phyloP scores from a whole-genome alignment of 2,329 filamentous ascomycete genomes.

The Xylogone sp. region DNA sequence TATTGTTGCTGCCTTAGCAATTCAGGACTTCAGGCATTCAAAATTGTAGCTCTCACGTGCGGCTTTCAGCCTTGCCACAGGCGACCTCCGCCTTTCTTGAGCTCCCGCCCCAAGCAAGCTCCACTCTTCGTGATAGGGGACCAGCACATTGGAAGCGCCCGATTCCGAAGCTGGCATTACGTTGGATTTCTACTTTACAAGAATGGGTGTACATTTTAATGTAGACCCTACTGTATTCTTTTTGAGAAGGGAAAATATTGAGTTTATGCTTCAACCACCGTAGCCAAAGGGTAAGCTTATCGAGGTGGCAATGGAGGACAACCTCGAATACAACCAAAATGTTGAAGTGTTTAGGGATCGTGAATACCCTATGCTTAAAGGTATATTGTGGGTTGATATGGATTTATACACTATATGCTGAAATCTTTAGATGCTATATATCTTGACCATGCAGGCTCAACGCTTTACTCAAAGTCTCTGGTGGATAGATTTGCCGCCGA shows the following conservation, averaged over 20 bases:
- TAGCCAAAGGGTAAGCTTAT: slow-evolving; percentile 1
- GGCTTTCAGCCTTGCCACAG: background rate
- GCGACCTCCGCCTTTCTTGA: background rate
- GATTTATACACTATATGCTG: background rate
- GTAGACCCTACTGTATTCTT: slow-evolving; percentile 11
- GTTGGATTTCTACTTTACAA: slow-evolving; percentile 6
- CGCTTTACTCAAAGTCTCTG: slow-evolving; percentile 73
- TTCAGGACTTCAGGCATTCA: too few relatives aligned
- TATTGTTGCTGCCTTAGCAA: slow-evolving; percentile 5
- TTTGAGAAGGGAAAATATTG: slow-evolving; percentile 8
- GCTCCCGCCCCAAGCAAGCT: background rate
- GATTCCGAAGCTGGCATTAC: background rate
- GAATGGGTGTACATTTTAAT: slow-evolving; percentile 13
- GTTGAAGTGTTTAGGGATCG: slow-evolving; percentile 54
- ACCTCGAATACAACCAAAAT: slow-evolving; percentile 47
- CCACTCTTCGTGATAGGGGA: background rate
- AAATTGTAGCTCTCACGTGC: too few relatives aligned
- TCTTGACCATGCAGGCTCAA: slow-evolving; percentile 95
- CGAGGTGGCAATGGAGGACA: slow-evolving; percentile 15
- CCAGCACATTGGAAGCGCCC: background rate
- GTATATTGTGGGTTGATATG: slow-evolving; percentile 32
- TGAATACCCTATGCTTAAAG: slow-evolving; percentile 65
- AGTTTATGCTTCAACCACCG: slow-evolving; percentile 8
- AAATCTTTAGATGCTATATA: slow-evolving; percentile 62
- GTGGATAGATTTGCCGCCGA: slow-evolving; percentile 75